Evolutionary conservation across 257 asterid genomes (phyloP).

Genomic region (Buddleja alternifolia): DNA sequence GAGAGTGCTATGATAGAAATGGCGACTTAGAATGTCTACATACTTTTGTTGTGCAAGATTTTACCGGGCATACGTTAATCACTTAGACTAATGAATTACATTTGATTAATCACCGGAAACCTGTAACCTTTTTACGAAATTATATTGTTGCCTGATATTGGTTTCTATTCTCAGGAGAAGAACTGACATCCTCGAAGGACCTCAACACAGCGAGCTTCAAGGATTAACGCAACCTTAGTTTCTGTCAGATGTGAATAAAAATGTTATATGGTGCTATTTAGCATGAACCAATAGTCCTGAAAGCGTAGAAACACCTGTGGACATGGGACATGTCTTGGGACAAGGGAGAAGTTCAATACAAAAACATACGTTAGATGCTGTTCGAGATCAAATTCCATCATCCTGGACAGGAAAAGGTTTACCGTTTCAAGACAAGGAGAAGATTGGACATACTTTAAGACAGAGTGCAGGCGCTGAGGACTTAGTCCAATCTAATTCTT

Average conservation of each 20-base stretch:
- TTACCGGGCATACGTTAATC: conserved; percentile 4
- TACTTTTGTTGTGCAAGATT: neutral
- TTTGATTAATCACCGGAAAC: conserved; percentile 8
- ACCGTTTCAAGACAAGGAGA: conserved; percentile 36
- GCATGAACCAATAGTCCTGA: conserved; percentile 38
- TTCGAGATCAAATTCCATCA: conserved; percentile 35
- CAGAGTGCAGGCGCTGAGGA: conserved; percentile 34
- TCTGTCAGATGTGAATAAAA: conserved; percentile 18
- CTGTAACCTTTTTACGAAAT: neutral
- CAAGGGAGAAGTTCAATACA: conserved; percentile 35
- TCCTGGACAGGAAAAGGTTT: conserved; percentile 32
- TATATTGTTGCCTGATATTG: conserved; percentile 15
- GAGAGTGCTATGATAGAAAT: neutral
- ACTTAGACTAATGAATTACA: neutral
- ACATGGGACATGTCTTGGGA: conserved; percentile 43
- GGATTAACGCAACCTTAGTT: too few relatives aligned
- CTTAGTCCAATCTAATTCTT: conserved; percentile 35
- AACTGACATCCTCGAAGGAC: conserved; percentile 21
- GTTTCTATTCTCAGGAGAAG: conserved; percentile 34
- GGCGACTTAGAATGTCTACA: neutral
- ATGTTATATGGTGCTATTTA: conserved; percentile 37
- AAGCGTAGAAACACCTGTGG: conserved; percentile 37
- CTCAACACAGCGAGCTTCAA: too few relatives aligned
- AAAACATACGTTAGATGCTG: conserved; percentile 28
- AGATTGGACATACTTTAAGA: conserved; percentile 39